phyloP scores from a whole-genome alignment of 345 rosid species.

The Hibiscus syriacus region DNA sequence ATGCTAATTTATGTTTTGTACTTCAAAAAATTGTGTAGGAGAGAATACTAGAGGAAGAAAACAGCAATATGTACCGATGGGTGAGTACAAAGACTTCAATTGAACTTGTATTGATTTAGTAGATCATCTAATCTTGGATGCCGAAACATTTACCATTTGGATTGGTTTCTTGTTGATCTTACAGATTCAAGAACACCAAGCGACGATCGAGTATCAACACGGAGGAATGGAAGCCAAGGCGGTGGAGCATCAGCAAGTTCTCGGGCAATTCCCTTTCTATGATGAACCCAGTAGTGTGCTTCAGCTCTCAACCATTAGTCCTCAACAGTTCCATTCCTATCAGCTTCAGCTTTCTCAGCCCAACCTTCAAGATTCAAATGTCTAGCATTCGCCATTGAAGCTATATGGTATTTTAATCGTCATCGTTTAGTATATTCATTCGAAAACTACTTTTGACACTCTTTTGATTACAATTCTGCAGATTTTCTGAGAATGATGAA shows the following conservation, averaged over 20 bases:
- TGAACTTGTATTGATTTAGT: too few relatives aligned
- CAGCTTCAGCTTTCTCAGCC: conserved; percentile 79
- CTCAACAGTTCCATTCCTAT: conserved; percentile 42
- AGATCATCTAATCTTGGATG: too few relatives aligned
- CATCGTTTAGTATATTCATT: not conserved
- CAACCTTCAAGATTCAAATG: conserved; percentile 28
- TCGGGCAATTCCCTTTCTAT: conserved; percentile 41
- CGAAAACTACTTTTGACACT: not conserved
- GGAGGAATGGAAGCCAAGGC: conserved; percentile 44
- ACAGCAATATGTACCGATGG: conserved; percentile 59
- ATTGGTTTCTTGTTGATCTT: too few relatives aligned
- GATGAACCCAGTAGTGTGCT: conserved; percentile 62
- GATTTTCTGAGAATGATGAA: conserved; percentile 1
- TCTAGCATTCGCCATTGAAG: conserved; percentile 6
- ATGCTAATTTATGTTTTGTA: not conserved
- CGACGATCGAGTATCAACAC: conserved; percentile 47
- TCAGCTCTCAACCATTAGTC: conserved; percentile 43
- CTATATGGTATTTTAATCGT: not conserved
- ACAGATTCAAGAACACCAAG: conserved; percentile 52
- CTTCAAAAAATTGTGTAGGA: conserved; percentile 24
- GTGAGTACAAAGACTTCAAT: conserved; percentile 33
- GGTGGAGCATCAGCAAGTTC: conserved; percentile 34
- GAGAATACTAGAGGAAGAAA: conserved; percentile 65
- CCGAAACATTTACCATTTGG: too few relatives aligned
- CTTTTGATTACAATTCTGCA: not conserved